A percentile compares a stretch with the other conserved stretches of the same genome.
phyloP scores from a whole-genome alignment of 2,329 filamentous ascomycete species.

The Apiospora kogelbergensis region DNA sequence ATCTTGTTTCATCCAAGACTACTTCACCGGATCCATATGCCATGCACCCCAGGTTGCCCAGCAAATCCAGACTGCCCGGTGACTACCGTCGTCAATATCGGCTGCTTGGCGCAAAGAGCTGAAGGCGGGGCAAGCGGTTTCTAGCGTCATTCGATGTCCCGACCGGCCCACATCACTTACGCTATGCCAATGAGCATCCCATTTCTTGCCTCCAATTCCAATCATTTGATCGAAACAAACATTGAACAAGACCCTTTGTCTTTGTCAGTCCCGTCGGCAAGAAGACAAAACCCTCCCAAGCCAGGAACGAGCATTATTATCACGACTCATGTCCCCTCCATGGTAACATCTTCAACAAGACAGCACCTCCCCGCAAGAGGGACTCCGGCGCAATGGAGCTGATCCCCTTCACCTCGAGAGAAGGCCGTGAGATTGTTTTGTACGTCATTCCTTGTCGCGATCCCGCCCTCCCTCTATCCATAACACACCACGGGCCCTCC shows the following conservation, averaged over 20 bases:
- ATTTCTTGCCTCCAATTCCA: background rate
- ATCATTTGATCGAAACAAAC: background rate
- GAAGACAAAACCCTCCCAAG: background rate
- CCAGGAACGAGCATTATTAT: background rate
- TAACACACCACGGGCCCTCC: background rate
- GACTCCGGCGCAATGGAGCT: conserved; percentile 55
- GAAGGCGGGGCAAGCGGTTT: background rate
- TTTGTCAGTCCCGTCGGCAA: background rate
- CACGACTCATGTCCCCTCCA: background rate
- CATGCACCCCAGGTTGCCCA: too few relatives aligned
- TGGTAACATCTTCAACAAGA: background rate
- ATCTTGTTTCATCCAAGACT: too few relatives aligned
- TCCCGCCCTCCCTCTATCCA: background rate
- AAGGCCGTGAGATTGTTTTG: conserved; percentile 79
- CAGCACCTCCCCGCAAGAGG: background rate
- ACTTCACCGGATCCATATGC: too few relatives aligned
- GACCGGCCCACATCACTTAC: background rate
- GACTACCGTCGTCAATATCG: too few relatives aligned
- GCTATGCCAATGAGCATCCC: background rate
- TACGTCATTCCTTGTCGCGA: conserved; percentile 46
- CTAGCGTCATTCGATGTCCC: conserved; percentile 3
- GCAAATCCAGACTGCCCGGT: too few relatives aligned
- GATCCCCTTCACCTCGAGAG: conserved; percentile 72
- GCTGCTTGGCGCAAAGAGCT: background rate
- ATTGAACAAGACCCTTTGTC: background rate